A percentile compares a stretch with the other conserved stretches of the same genome.
phyloP scores from a whole-genome alignment of 768 basidiomycete species.

The Mycena vulgaris region DNA sequence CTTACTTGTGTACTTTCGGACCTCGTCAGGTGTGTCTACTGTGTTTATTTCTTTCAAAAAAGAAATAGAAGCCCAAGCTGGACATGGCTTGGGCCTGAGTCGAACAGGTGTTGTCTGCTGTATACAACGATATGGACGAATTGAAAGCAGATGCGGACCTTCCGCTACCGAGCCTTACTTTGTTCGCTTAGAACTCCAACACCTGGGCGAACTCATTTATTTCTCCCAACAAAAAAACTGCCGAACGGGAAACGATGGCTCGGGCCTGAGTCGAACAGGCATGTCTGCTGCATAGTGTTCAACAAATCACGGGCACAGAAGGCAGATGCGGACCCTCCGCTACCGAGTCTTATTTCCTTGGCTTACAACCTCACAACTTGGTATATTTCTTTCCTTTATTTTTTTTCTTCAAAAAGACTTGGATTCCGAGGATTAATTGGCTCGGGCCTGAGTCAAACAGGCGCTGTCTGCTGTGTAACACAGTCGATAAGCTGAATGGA shows the following conservation, averaged over 20 bases:
- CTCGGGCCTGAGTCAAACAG: conserved; percentile 12
- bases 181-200: too few relatives aligned
- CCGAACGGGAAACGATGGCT: not conserved
- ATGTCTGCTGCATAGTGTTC: not conserved
- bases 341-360: conserved; percentile 7
- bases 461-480: not conserved
- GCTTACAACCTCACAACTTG: not conserved
- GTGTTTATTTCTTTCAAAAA: not conserved
- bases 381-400: too few relatives aligned
- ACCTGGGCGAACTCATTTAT: not conserved
- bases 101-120: not conserved
- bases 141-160: conserved; percentile 3
- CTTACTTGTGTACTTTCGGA: not conserved
- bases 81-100: not conserved
- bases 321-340: conserved; percentile 18
- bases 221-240: not conserved
- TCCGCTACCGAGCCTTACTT: conserved; percentile 9
- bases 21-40: not conserved
- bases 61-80: not conserved
- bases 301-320: not conserved
- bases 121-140: not conserved
- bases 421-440: not conserved
- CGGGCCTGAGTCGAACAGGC: conserved; percentile 24
- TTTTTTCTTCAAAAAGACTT: not conserved
- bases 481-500: not conserved